A percentile compares a stretch with the other conserved stretches of the same genome.
phyloP scores from a whole-genome alignment of 139 green algal species.

The Pseudopediastrum boryanum region DNA sequence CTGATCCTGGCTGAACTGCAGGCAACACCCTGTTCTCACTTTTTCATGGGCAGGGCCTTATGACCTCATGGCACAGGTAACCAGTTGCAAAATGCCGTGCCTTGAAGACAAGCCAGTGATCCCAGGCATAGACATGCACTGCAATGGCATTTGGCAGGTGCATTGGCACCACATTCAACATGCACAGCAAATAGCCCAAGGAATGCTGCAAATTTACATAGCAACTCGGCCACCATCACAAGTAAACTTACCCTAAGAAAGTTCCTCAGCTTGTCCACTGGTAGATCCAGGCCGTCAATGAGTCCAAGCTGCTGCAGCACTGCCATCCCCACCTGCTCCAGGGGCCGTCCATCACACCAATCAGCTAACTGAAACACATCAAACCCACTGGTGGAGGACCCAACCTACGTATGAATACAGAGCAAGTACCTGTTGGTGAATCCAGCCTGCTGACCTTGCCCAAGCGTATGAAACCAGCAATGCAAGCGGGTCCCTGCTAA shows the following conservation, averaged over 20 bases:
- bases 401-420: no score
- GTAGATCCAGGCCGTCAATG: slow-evolving; percentile 43
- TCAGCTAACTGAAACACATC: slow-evolving; percentile 55
- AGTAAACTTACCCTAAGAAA: not conserved
- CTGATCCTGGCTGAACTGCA: not conserved
- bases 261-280: slow-evolving; percentile 7
- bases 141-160: not conserved
- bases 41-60: not conserved
- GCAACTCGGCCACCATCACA: not conserved
- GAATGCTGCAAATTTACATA: not conserved
- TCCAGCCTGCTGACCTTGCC: no score
- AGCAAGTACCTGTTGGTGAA: no score
- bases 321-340: slow-evolving; percentile 56
- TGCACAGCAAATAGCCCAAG: not conserved
- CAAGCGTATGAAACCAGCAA: no score
- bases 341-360: slow-evolving; percentile 44
- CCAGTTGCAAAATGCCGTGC: not conserved
- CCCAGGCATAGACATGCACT: not conserved
- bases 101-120: not conserved
- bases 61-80: not conserved
- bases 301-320: slow-evolving; percentile 55
- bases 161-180: not conserved
- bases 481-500: no score
- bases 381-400: no score
- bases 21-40: not conserved